Conservation (phyloP, 2,329 filamentous ascomycete genomes). For the Knufia petricola region DNA sequence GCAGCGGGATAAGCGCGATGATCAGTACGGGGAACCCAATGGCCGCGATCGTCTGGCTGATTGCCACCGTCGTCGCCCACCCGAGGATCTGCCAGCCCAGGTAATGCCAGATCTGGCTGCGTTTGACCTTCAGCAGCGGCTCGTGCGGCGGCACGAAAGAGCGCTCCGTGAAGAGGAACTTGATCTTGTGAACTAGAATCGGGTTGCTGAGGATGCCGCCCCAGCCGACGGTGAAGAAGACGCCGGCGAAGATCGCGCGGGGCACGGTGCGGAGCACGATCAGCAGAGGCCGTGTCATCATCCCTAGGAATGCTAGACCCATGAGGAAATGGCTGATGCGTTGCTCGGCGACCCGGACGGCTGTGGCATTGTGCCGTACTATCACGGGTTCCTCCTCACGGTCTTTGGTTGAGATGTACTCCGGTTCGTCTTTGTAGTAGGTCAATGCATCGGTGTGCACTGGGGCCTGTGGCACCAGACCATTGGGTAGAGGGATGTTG, state of each 20-base stretch:
- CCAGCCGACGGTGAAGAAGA: constrained; percentile 51
- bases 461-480: constrained; percentile 49
- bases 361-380: constrained; percentile 35
- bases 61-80: constrained; percentile 56
- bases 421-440: constrained; percentile 31
- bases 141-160: constrained; percentile 41
- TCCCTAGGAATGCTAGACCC: constrained; percentile 45
- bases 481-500: constrained; percentile 49
- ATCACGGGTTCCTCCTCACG: constrained; percentile 34
- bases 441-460: constrained; percentile 49
- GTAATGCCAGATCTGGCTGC: constrained; percentile 41
- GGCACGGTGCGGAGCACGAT: constrained; percentile 47
- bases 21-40: constrained; percentile 73
- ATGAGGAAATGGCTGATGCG: constrained; percentile 48
- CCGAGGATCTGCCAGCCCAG: constrained; percentile 43
- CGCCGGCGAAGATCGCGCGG: constrained; percentile 44
- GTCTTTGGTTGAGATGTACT: constrained; percentile 33
- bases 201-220: constrained; percentile 44
- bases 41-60: constrained; percentile 72
- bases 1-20: constrained; percentile 56
- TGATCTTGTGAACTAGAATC: constrained; percentile 40
- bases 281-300: constrained; percentile 48
- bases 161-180: constrained; percentile 40
- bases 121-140: constrained; percentile 36
- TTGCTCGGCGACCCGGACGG: constrained; percentile 46